Percentiles rank a stretch among this genome's conserved stretches.
These are phyloP conservation scores for Heterobasidion parviporum DNA, from an alignment of 1,284 basidiomycete species.

Conservation along the genomic window DNA sequence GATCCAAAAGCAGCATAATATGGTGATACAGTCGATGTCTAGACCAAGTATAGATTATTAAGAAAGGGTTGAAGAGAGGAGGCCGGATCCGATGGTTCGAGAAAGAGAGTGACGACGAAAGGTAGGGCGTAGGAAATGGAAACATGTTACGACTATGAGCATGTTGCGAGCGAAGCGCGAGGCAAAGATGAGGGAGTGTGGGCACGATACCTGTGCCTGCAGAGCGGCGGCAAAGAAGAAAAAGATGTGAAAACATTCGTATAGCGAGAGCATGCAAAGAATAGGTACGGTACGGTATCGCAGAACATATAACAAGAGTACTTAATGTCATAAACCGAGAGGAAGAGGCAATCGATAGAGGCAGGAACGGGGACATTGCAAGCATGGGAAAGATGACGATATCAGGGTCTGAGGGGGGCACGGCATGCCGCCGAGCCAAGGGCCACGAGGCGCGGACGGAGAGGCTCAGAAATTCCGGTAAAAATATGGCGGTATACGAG, in stretches of 20 bases:
- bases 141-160: constrained; percentile 8
- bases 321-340: constrained; percentile 8
- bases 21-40: constrained; percentile 25
- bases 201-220: not conserved
- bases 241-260: not conserved
- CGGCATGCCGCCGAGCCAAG: too few species aligned
- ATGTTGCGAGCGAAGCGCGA: constrained; percentile 1
- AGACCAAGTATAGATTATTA: constrained; percentile 21
- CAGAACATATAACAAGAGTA: constrained; percentile 9
- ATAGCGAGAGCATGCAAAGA: constrained; percentile 10
- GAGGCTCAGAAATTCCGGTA: constrained; percentile 12
- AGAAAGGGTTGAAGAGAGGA: constrained; percentile 4
- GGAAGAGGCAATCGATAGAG: constrained; percentile 11
- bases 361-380: constrained; percentile 4
- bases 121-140: constrained; percentile 1
- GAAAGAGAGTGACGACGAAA: not conserved
- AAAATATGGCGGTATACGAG: constrained; percentile 18
- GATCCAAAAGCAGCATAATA: constrained; percentile 13
- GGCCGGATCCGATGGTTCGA: not conserved
- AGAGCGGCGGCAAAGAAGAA: not conserved
- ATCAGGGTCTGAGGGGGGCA: too few species aligned
- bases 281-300: constrained; percentile 12
- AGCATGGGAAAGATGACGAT: too few species aligned
- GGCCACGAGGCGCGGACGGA: constrained; percentile 5
- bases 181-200: constrained; percentile 1